phyloP scores from a whole-genome alignment of 164 flowering plant species.

The Chimonanthus praecox region DNA sequence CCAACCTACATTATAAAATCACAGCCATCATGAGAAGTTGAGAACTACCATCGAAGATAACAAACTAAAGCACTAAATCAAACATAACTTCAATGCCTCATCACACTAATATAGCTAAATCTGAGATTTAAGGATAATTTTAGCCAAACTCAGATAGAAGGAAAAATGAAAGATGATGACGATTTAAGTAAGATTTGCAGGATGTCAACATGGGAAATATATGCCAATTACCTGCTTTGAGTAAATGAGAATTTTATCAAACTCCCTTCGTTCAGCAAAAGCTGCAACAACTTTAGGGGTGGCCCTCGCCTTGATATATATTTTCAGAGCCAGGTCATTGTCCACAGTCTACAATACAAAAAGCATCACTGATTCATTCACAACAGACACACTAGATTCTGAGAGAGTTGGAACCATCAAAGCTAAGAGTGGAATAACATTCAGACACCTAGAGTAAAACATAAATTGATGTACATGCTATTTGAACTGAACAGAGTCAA shows the following conservation, averaged over 20 bases:
- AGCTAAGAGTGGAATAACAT: neutral
- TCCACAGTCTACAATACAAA: constrained; percentile 77
- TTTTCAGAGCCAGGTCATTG: constrained; percentile 95
- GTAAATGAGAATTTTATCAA: constrained; percentile 93
- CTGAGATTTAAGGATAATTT: neutral
- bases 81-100: neutral
- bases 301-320: constrained; percentile 96
- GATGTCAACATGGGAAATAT: neutral
- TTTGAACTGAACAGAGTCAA: too few relatives aligned
- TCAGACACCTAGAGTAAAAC: neutral
- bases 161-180: too few relatives aligned
- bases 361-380: neutral
- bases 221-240: constrained; percentile 80
- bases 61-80: neutral
- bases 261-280: constrained; percentile 97
- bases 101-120: neutral
- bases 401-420: neutral
- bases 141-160: too few relatives aligned
- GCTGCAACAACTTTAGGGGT: constrained; percentile 99
- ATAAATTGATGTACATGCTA: too few relatives aligned
- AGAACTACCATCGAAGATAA: neutral
- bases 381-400: neutral
- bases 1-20: constrained; percentile 61
- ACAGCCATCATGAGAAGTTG: neutral
- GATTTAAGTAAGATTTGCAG: neutral